phyloP scores from a whole-genome alignment of 768 basidiomycete genomes.

The Tricholoma saponaceum region DNA sequence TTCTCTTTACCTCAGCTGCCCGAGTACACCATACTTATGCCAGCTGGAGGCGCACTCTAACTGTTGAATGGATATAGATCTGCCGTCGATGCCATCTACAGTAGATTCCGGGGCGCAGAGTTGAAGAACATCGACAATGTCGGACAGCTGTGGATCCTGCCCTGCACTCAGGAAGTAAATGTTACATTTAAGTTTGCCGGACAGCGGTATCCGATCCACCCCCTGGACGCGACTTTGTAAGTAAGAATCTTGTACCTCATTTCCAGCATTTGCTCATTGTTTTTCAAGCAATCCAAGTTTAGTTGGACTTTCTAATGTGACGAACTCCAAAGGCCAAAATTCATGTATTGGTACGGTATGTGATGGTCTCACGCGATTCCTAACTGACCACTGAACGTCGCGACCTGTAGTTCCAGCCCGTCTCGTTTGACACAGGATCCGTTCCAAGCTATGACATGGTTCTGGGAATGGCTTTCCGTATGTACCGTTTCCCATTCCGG shows the following conservation, averaged over 20 bases:
- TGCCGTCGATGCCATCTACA: slow-evolving; percentile 61
- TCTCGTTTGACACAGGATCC: slow-evolving; percentile 40
- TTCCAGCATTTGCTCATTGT: background rate
- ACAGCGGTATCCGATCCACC: slow-evolving; percentile 55
- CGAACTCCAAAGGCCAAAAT: slow-evolving; percentile 27
- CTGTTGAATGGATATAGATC: slow-evolving; percentile 22
- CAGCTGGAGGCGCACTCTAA: background rate
- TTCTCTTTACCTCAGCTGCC: slow-evolving; percentile 65
- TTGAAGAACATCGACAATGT: slow-evolving; percentile 33
- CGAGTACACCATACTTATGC: slow-evolving; percentile 27
- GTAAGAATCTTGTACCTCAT: slow-evolving; percentile 13
- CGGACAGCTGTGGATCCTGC: slow-evolving; percentile 55
- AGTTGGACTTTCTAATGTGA: slow-evolving; percentile 26
- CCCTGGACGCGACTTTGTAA: slow-evolving; percentile 57
- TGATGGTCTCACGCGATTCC: slow-evolving; percentile 1
- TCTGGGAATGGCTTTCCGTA: slow-evolving; percentile 71
- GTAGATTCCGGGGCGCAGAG: slow-evolving; percentile 48
- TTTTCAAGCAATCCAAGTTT: slow-evolving; percentile 24
- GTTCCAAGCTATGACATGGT: slow-evolving; percentile 56
- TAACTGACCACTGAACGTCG: background rate
- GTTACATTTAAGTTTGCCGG: slow-evolving; percentile 63
- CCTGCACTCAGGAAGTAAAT: slow-evolving; percentile 62
- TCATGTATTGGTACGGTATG: slow-evolving; percentile 39
- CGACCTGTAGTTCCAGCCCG: slow-evolving; percentile 60
- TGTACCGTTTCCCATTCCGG: slow-evolving; percentile 19